Base-by-base conservation (phyloP, 2,329 filamentous ascomycete species). In the Pseudogymnoascus sp. region DNA sequence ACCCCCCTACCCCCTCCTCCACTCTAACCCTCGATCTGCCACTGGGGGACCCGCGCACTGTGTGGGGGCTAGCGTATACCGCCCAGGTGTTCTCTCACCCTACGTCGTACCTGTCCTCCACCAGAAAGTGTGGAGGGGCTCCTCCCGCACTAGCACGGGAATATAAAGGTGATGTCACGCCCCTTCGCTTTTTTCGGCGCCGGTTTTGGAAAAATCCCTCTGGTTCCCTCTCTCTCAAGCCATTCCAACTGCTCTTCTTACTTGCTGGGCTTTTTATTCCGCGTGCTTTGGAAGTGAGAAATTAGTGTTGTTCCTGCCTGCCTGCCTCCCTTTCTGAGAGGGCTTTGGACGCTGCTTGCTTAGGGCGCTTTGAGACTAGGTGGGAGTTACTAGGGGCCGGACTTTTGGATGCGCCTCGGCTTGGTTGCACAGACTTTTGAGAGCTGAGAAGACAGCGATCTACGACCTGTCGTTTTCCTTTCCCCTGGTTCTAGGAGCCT, bases 131-230 rank as follows among this genome's bases (percentile, higher is more conserved):
- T 47, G 42, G 42, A 47, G 44, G 44, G 44, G 44, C 28, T 8
- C 44, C 44, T 50, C 15, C 44, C 44, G 15, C 44, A 50, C 44
- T 50, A 50, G 10, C 23, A 28, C 44, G 44, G 44, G 6, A 28
- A n/a, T 50, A 50, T 50, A 50, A 50, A 28, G 44, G 44, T 50
- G 44, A 50, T n/a, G 15, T 50, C 44, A 50, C 44, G 44, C 44
- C 44, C 23, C 23, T 15, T n/a, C 44, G 13, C 15, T 28, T 44
- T 50, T n/a, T 26, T 13, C 40, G 10, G 42, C n/a, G n/a, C n/a
- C n/a, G 19, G 2, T 26, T n/a, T 47, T 47, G 1, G 9, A 0
- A 19, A 23, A 44, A 38, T 38, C 36, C 13, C 21, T 44, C 38
- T 19, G 11, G 10, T n/a, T 15, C 11, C 11, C 40, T 23, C 40